These are phyloP conservation scores for Annulohypoxylon bovei DNA, from an alignment of 495 filamentous ascomycete genomes.

Conservation along the genomic window DNA sequence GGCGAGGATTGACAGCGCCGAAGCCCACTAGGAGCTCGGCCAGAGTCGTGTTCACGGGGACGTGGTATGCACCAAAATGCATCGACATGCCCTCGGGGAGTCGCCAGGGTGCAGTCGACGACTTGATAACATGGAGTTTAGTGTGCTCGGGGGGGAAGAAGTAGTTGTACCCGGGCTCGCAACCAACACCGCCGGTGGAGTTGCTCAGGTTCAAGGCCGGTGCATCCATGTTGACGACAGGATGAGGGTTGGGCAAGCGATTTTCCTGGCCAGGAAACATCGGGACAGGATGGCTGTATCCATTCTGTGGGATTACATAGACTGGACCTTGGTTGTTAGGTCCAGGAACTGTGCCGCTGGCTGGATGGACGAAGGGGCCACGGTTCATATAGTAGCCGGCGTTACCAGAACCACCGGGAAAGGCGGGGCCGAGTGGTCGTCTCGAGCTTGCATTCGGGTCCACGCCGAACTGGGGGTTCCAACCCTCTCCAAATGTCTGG, in stretches of 20 bases:
- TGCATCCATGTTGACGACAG: slow-evolving; percentile 57
- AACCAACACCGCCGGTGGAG: slow-evolving; percentile 63
- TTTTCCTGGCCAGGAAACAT: slow-evolving; percentile 33
- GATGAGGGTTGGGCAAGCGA: slow-evolving; percentile 49
- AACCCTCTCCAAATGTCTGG: slow-evolving; percentile 27
- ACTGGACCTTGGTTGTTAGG: slow-evolving; percentile 20
- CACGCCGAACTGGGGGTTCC: slow-evolving; percentile 31
- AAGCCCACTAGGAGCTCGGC: slow-evolving; percentile 57
- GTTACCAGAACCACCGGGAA: not conserved
- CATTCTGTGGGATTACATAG: slow-evolving; percentile 34
- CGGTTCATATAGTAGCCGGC: not conserved
- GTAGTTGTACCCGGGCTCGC: slow-evolving; percentile 63
- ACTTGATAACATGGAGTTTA: slow-evolving; percentile 59
- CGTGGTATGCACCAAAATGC: slow-evolving; percentile 50
- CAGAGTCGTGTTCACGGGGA: slow-evolving; percentile 54
- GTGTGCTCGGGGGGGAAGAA: slow-evolving; percentile 59
- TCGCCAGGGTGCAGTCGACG: slow-evolving; percentile 55
- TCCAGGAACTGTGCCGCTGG: slow-evolving; percentile 15
- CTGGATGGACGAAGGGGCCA: not conserved
- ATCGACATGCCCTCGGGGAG: slow-evolving; percentile 38
- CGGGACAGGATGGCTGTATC: slow-evolving; percentile 28
- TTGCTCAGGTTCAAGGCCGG: slow-evolving; percentile 65
- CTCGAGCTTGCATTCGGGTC: slow-evolving; percentile 13
- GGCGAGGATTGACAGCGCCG: slow-evolving; percentile 54
- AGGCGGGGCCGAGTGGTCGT: not conserved